phyloP scores from a whole-genome alignment of 768 basidiomycete species.

The Xanthoconium stramineum region DNA sequence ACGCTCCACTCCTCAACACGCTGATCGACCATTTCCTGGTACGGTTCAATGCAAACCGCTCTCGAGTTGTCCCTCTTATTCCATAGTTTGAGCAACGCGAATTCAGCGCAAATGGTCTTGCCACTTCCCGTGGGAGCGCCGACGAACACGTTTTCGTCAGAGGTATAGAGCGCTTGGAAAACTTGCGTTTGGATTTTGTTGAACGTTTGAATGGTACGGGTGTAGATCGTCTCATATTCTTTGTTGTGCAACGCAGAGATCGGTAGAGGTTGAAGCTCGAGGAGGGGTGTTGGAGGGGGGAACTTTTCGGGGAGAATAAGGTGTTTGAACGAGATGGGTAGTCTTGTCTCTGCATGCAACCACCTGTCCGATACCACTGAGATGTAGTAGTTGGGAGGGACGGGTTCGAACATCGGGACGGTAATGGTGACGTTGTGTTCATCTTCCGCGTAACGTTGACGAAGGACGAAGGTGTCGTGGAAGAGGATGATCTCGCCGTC shows the following conservation, averaged over 20 bases:
- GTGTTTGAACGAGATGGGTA: constrained; percentile 97
- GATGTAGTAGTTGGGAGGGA: constrained; percentile 98
- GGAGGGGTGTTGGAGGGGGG: constrained; percentile 86
- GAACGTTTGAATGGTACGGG: constrained; percentile 75
- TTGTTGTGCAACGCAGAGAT: constrained; percentile 90
- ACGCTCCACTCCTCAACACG: constrained; percentile 84
- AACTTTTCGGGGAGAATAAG: constrained; percentile 97
- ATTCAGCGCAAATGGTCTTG: constrained; percentile 97
- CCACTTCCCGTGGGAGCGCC: constrained; percentile 97
- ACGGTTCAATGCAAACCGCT: constrained; percentile 95
- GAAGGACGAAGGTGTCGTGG: constrained; percentile 89
- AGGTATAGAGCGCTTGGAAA: constrained; percentile 95
- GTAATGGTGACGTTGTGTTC: constrained; percentile 95
- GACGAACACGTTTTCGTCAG: constrained; percentile 95
- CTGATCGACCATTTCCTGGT: constrained; percentile 95
- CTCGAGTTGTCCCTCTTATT: constrained; percentile 76
- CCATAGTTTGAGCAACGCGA: constrained; percentile 94
- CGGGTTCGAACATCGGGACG: constrained; percentile 94
- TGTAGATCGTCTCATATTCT: constrained; percentile 87
- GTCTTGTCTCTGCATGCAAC: constrained; percentile 90
- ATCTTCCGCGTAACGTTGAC: constrained; percentile 87
- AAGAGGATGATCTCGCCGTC: constrained; percentile 96
- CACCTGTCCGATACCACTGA: constrained; percentile 93
- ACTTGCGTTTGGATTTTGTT: constrained; percentile 99
- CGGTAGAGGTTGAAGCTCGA: constrained; percentile 89